Base-by-base conservation (phyloP, 495 filamentous ascomycete species). In the Penicillium pulvis region DNA sequence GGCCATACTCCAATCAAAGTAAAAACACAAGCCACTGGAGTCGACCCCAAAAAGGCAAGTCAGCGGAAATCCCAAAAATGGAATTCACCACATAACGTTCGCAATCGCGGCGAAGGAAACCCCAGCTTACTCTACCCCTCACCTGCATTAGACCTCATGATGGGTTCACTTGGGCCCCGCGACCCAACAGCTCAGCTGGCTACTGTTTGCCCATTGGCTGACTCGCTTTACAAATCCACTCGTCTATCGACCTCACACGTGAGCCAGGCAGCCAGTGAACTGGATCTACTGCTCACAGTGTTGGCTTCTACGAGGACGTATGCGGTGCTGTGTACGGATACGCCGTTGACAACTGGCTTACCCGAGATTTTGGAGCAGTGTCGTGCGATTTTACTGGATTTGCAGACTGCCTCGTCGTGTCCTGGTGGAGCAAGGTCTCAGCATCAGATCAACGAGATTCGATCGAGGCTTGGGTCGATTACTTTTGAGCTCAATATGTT, bases 151-250 rank as follows among this genome's bases (percentile, higher is more conserved):
- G 11, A 46, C 20, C 28, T 59, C 28, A 46, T 39, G 47, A 57
- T 54, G 49, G 56, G 46, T 36, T 42, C 44, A 42, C 42, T 58
- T 44, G 53, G 45, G 58, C 56, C 51, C 50, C 59, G 36, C 61
- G 19, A 20, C 10, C 51, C 28, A 6, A 44, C 24, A 4, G 51
- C 58, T 2, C 52, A 62, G 39, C 41, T 57, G 6, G 42, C 58
- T 5, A 43, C 41, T 26, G 26, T 64, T 31, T 56, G 56, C 12
- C 61, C 57, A 17, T 35, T 67, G 20, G 53, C 53, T 33, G 53
- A 49, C 46, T 51, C 53, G 4, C 58, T 67, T 20, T 62, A 67
- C 24, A 53, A 62, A 39, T 61, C 56, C 47, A 64, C 59, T 36
- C 43, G 53, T 19, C 19, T 20, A 6, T 59, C 62, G 26, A 36